Evolutionary conservation across 371 early-diverging fungal species (phyloP).

Genomic region (Mortierella sp.): DNA sequence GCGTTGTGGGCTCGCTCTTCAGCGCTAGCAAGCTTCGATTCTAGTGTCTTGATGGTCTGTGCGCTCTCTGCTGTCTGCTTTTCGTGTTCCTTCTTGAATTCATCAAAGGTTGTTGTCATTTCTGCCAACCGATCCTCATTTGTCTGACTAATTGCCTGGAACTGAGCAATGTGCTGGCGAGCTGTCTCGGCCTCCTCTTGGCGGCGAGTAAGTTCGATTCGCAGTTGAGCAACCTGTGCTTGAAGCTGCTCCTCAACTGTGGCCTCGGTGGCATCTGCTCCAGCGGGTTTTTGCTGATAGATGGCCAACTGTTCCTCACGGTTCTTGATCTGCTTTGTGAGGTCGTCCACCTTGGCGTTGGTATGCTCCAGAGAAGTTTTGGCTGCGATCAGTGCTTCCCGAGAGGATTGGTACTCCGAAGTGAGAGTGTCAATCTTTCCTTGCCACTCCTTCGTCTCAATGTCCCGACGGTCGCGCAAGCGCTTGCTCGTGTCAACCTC

Average conservation of each 20-base stretch:
- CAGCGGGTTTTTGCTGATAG: slow-evolving; percentile 40
- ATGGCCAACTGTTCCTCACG: slow-evolving; percentile 52
- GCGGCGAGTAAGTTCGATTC: slow-evolving; percentile 34
- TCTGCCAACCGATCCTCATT: slow-evolving; percentile 59
- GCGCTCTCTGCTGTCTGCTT: slow-evolving; percentile 36
- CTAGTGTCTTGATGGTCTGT: slow-evolving; percentile 41
- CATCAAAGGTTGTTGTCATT: slow-evolving; percentile 57
- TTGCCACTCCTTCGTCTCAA: slow-evolving; percentile 55
- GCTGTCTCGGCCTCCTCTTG: slow-evolving; percentile 56
- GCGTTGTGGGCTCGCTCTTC: slow-evolving; percentile 56
- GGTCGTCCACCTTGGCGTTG: slow-evolving; percentile 57
- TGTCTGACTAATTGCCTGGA: slow-evolving; percentile 60
- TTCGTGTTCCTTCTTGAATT: slow-evolving; percentile 57
- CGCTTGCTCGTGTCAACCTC: slow-evolving; percentile 36
- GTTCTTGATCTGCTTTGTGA: slow-evolving; percentile 58
- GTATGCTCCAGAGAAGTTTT: slow-evolving; percentile 54
- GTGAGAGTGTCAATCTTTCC: slow-evolving; percentile 45
- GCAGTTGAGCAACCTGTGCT: slow-evolving; percentile 37
- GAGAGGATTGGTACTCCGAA: slow-evolving; percentile 46
- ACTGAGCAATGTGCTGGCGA: slow-evolving; percentile 59
- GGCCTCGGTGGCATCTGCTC: slow-evolving; percentile 27
- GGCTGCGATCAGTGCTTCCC: slow-evolving; percentile 50
- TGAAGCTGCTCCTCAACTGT: slow-evolving; percentile 48
- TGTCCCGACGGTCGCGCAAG: slow-evolving; percentile 49
- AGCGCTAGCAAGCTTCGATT: slow-evolving; percentile 30